Evolutionary conservation across 352 stramenopile genomes (phyloP).

Genomic region (Bremia lactucae): DNA sequence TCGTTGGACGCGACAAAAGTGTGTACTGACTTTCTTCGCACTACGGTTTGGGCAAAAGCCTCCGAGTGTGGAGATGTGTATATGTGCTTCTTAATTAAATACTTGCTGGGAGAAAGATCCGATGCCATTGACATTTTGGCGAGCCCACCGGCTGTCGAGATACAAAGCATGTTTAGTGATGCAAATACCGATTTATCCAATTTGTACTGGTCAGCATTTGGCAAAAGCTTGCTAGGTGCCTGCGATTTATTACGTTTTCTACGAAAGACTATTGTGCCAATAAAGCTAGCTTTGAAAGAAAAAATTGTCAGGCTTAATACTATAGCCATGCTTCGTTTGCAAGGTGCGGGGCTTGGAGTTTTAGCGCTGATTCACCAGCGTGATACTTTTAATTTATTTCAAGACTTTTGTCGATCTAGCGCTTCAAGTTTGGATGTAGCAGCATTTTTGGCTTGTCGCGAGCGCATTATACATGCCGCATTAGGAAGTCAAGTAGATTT

Average conservation of each 20-base stretch:
- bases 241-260: conserved; percentile 59
- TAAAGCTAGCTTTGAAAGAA: conserved; percentile 38
- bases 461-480: conserved; percentile 24
- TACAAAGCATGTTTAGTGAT: conserved; percentile 48
- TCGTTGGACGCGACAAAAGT: conserved; percentile 22
- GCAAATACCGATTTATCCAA: conserved; percentile 5
- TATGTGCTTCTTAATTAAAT: conserved; percentile 65
- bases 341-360: conserved; percentile 39
- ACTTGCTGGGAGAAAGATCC: conserved; percentile 37
- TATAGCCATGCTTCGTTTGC: conserved; percentile 34
- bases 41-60: conserved; percentile 38
- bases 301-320: conserved; percentile 50
- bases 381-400: conserved; percentile 35
- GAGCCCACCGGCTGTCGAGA: conserved; percentile 31
- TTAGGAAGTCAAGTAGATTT: conserved; percentile 36
- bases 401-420: conserved; percentile 30
- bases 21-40: conserved; percentile 55
- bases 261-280: conserved; percentile 31
- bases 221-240: conserved; percentile 54
- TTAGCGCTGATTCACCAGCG: conserved; percentile 50
- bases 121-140: conserved; percentile 41
- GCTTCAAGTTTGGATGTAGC: conserved; percentile 19
- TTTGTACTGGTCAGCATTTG: conserved; percentile 71
- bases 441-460: conserved; percentile 32
- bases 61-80: conserved; percentile 54